phyloP scores from a whole-genome alignment of 2,329 filamentous ascomycete species.

The Mariannaea elegans region DNA sequence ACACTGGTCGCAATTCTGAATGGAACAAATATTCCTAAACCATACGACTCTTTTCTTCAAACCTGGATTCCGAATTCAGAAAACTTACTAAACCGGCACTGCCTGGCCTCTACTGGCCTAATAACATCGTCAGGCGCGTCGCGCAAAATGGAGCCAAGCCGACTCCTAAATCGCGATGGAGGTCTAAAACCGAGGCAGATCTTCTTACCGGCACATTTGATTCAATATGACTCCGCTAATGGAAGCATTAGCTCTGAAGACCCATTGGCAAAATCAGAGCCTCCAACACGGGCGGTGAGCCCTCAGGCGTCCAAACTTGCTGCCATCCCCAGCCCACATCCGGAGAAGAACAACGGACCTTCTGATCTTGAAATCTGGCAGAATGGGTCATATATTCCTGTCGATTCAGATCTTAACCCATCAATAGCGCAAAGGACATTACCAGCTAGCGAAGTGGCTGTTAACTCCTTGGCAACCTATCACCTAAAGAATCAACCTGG shows the following conservation, averaged over 20 bases:
- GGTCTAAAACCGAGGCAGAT: background rate
- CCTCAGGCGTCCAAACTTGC: slow-evolving; percentile 25
- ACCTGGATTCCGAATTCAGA: too few relatives aligned
- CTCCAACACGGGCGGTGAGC: slow-evolving; percentile 10
- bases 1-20: too few relatives aligned
- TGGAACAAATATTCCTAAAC: too few relatives aligned
- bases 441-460: background rate
- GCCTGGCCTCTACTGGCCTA: too few relatives aligned
- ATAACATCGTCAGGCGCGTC: background rate
- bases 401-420: background rate
- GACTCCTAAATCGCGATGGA: background rate
- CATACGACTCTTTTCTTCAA: too few relatives aligned
- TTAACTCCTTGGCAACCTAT: background rate
- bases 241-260: slow-evolving; percentile 34
- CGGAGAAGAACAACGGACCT: slow-evolving; percentile 22
- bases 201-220: slow-evolving; percentile 3
- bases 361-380: slow-evolving; percentile 3
- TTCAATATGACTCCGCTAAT: slow-evolving; percentile 1
- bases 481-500: slow-evolving; percentile 10
- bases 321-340: slow-evolving; percentile 30
- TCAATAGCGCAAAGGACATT: slow-evolving; percentile 24
- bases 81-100: too few relatives aligned
- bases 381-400: slow-evolving; percentile 17
- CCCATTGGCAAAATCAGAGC: slow-evolving; percentile 22
- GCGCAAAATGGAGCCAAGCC: background rate